Percentiles rank a stretch among this genome's conserved stretches.
phyloP scores from a whole-genome alignment of 495 filamentous ascomycete species.

The Aspergillus heteromorphus region DNA sequence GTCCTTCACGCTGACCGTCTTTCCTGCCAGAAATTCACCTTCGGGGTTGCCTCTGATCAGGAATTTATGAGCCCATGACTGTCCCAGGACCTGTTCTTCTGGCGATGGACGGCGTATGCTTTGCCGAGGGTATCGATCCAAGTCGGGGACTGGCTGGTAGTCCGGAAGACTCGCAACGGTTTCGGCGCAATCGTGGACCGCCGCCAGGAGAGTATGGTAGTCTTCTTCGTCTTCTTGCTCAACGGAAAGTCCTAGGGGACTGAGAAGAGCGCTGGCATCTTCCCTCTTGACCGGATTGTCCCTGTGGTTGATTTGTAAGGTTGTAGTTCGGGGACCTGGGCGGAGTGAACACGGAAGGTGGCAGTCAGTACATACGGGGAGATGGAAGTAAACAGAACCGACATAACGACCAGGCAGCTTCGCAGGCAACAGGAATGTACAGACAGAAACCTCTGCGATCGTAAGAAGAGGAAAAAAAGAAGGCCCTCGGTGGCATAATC shows the following conservation, averaged over 20 bases:
- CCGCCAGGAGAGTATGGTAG: constrained; percentile 29
- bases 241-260: constrained; percentile 25
- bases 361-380: constrained; percentile 20
- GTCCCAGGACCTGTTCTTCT: constrained; percentile 27
- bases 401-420: constrained; percentile 13
- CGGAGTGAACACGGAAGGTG: background rate
- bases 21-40: constrained; percentile 68
- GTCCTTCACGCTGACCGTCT: constrained; percentile 65
- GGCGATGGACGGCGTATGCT: constrained; percentile 22
- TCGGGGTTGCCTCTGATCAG: constrained; percentile 25
- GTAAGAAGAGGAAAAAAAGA: background rate
- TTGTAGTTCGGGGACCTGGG: background rate
- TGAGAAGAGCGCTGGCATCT: constrained; percentile 23
- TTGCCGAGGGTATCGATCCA: constrained; percentile 25
- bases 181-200: constrained; percentile 32
- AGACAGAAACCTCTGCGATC: background rate
- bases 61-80: constrained; percentile 30
- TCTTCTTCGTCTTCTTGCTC: constrained; percentile 22
- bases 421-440: no score
- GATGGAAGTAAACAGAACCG: constrained; percentile 30
- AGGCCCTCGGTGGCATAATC: background rate
- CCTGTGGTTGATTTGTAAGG: constrained; percentile 1
- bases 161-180: constrained; percentile 24
- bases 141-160: constrained; percentile 25
- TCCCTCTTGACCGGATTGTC: constrained; percentile 25